A percentile compares a stretch with the other conserved stretches of the same genome.
Evolutionary conservation across 2,329 filamentous ascomycete species (phyloP).

Genomic region (Paracorniculantispora psalliotae): DNA sequence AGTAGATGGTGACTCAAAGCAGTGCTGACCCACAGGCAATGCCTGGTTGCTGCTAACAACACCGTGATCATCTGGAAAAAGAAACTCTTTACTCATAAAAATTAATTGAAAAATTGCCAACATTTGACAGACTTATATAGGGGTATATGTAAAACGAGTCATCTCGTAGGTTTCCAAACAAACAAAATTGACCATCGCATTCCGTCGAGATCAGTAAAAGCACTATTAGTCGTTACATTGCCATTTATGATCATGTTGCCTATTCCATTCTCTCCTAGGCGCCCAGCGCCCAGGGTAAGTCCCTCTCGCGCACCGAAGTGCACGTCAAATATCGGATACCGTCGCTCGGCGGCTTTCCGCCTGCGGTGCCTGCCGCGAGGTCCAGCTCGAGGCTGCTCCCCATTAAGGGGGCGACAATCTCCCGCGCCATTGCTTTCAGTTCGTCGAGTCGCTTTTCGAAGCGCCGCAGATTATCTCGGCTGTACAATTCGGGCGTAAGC

Average conservation of each 20-base stretch:
- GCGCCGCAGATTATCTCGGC: slow-evolving; percentile 73
- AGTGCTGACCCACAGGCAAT: background rate
- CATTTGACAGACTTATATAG: slow-evolving; percentile 1
- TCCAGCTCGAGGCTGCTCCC: slow-evolving; percentile 80
- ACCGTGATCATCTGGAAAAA: too few species aligned
- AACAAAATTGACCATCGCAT: background rate
- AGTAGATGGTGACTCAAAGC: background rate
- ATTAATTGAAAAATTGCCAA: background rate
- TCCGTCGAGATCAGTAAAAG: background rate
- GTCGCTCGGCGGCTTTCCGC: slow-evolving; percentile 35
- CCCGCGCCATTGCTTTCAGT: slow-evolving; percentile 76
- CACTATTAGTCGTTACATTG: slow-evolving; percentile 6
- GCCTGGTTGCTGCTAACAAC: too few species aligned
- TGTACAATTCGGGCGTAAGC: slow-evolving; percentile 75
- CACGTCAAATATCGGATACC: slow-evolving; percentile 48
- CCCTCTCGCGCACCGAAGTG: slow-evolving; percentile 42
- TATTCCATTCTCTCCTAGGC: slow-evolving; percentile 19
- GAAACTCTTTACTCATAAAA: background rate
- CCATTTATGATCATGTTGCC: background rate
- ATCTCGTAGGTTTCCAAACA: slow-evolving; percentile 5
- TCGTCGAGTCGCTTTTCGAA: slow-evolving; percentile 88
- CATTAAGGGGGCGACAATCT: slow-evolving; percentile 81
- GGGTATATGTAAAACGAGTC: slow-evolving; percentile 10
- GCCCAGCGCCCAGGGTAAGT: slow-evolving; percentile 46
- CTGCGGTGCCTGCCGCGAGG: slow-evolving; percentile 36